phyloP scores from a whole-genome alignment of 345 rosid genomes.

The Draba incana region DNA sequence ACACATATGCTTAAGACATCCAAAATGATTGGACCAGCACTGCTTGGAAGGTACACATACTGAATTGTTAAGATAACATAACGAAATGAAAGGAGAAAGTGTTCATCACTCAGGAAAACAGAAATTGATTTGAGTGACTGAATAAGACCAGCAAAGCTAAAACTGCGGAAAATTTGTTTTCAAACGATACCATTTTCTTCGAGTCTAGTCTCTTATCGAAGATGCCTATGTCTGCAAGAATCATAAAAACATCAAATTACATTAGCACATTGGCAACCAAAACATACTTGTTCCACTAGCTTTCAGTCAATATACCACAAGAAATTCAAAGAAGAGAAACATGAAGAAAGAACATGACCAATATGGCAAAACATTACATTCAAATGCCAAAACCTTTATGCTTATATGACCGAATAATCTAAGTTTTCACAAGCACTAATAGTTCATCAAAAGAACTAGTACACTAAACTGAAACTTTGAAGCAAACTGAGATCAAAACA shows the following conservation, averaged over 20 bases:
- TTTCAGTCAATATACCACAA: constrained; percentile 10
- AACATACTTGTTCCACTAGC: background rate
- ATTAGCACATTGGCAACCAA: constrained; percentile 9
- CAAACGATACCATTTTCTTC: constrained; percentile 19
- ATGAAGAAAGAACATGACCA: constrained; percentile 1
- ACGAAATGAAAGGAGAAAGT: background rate
- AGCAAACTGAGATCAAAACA: constrained; percentile 6
- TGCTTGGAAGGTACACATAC: too few species aligned
- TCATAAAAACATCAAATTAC: constrained; percentile 12
- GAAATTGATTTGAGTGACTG: constrained; percentile 23
- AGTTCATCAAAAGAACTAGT: background rate
- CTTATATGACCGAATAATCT: background rate
- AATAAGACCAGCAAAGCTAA: constrained; percentile 29
- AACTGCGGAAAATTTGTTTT: constrained; percentile 15
- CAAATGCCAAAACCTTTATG: background rate
- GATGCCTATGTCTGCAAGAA: constrained; percentile 72
- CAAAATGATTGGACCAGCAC: too few species aligned
- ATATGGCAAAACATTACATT: constrained; percentile 1
- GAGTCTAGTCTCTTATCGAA: constrained; percentile 53
- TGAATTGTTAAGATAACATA: background rate
- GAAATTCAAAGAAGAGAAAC: background rate
- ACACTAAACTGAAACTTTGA: background rate
- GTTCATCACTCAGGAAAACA: constrained; percentile 6
- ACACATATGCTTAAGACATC: too few species aligned
- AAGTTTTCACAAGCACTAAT: background rate